Evolutionary conservation across 2,329 filamentous ascomycete genomes (phyloP), one percentile per base, ranked within the genome.

Genomic region (Cryphonectria parasitica): DNA sequence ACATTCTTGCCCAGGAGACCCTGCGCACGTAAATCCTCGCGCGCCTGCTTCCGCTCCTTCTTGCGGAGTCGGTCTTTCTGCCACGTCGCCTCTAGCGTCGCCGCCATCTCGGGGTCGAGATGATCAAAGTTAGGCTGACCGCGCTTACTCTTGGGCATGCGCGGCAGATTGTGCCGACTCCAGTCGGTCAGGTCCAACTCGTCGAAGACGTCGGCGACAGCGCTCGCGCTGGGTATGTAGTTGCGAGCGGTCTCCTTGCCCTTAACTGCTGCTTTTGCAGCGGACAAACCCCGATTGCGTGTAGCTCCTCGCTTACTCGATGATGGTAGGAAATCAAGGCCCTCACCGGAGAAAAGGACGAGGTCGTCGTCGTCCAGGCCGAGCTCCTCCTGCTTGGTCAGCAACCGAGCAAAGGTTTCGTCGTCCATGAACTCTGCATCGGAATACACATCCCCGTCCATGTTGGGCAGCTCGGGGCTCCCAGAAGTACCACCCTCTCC

Each of bases 151-250:
- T 92, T 93, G 74, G 86, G 83, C 76, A 89, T 91, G 73, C 86
- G 89, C 61, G 80, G 79, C 69, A 85, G 87, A 7, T 94, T 79
- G 67, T 89, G 93, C 36, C 90, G 86, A 22, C 92, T 87, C 81
- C 92, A 93, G 76, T 97, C 93, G 91, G 96, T 95, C 61, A 97
- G 84, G 77, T 97, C 94, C 73, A 97, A 91, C 11, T 89, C 92
- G 72, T 91, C 89, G 72, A 89, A 87, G 1, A 80, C 81, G 69
- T 90, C 79, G 13, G 82, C 80, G 73, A 84, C 79, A 45, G 79
- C 76, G 31, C 79, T 79, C 41, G 83, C 83, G 69, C 78, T 83
- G 10, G 80, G 79, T 67, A 80, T 63, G 31, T 61, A 41, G 41
- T 62, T 63, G 58, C 60, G 67, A 13, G 34, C 43, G 3, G 60